These are phyloP conservation scores for Suillus subalutaceus DNA, from an alignment of 768 basidiomycete species.

Conservation along the genomic window DNA sequence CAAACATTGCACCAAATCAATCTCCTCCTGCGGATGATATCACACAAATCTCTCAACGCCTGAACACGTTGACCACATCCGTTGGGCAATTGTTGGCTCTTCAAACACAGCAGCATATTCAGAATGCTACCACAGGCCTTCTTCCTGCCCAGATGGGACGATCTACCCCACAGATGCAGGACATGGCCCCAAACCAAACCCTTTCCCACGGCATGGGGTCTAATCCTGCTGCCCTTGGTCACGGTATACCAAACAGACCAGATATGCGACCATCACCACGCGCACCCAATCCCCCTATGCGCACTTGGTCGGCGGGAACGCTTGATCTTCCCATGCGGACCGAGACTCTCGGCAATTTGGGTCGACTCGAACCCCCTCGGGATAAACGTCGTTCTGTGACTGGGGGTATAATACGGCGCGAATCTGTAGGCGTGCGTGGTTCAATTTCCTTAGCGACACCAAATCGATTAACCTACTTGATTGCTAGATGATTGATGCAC, in stretches of 20 bases:
- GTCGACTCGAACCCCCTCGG: constrained; percentile 44
- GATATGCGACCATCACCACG: constrained; percentile 65
- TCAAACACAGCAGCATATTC: constrained; percentile 73
- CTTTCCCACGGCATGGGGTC: constrained; percentile 42
- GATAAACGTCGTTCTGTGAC: constrained; percentile 81
- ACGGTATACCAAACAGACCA: constrained; percentile 65
- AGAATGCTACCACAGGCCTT: constrained; percentile 43
- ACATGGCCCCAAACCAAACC: constrained; percentile 47
- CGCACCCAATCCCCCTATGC: constrained; percentile 68
- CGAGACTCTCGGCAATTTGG: constrained; percentile 40
- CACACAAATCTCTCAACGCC: constrained; percentile 72
- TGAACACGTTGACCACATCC: constrained; percentile 80
- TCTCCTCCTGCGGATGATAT: constrained; percentile 69
- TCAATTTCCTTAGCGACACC: constrained; percentile 12
- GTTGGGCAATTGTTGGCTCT: constrained; percentile 83
- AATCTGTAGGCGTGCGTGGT: constrained; percentile 69
- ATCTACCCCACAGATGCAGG: constrained; percentile 38
- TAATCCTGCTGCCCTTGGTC: constrained; percentile 48
- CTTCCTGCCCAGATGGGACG: constrained; percentile 33
- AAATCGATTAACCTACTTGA: constrained; percentile 20
- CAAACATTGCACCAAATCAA: constrained; percentile 75
- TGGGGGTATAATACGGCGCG: constrained; percentile 63
- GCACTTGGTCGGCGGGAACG: constrained; percentile 85
- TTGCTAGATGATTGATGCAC: constrained; percentile 54
- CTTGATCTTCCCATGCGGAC: constrained; percentile 72